Conservation (phyloP, 225 moss, liverwort and hornwort species). For the Physcomitrium patens region DNA sequence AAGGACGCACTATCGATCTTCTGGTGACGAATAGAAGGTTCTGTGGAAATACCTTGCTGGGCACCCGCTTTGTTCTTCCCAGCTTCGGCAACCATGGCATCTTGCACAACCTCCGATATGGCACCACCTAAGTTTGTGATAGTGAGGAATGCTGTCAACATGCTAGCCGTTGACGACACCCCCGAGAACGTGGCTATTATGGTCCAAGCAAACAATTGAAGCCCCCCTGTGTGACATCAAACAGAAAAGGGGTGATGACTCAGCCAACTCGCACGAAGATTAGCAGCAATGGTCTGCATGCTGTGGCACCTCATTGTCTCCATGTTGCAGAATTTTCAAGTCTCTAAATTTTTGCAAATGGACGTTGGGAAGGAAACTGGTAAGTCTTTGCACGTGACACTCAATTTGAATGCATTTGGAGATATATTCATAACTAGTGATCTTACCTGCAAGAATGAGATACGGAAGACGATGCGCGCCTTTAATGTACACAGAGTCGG, state of each 20-base stretch:
- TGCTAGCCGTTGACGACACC: slow-evolving; percentile 59
- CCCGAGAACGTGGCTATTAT: slow-evolving; percentile 34
- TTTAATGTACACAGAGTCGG: slow-evolving; percentile 72
- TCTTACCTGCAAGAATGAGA: slow-evolving; percentile 68
- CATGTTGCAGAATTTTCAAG: slow-evolving; percentile 4
- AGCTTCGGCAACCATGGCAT: slow-evolving; percentile 62
- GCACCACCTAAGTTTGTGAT: slow-evolving; percentile 57
- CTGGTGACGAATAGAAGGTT: neutral
- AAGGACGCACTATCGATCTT: neutral
- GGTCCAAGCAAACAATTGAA: slow-evolving; percentile 55
- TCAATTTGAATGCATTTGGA: no score
- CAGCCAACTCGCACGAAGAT: neutral
- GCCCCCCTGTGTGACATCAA: slow-evolving; percentile 34
- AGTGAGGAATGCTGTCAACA: slow-evolving; percentile 49
- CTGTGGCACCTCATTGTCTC: no score
- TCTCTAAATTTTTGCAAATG: neutral
- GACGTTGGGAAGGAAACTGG: no score
- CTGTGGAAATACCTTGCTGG: slow-evolving; percentile 21
- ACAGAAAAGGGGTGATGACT: slow-evolving; percentile 1
- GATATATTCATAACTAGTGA: no score
- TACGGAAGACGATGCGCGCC: slow-evolving; percentile 79
- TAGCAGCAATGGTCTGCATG: neutral
- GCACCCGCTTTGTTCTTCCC: slow-evolving; percentile 48
- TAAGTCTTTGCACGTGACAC: no score
- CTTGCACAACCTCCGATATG: slow-evolving; percentile 60